Percentiles rank a stretch among this genome's conserved stretches.
Conservation (phyloP, 2,329 filamentous ascomycete species). For the Curvularia sp. region DNA sequence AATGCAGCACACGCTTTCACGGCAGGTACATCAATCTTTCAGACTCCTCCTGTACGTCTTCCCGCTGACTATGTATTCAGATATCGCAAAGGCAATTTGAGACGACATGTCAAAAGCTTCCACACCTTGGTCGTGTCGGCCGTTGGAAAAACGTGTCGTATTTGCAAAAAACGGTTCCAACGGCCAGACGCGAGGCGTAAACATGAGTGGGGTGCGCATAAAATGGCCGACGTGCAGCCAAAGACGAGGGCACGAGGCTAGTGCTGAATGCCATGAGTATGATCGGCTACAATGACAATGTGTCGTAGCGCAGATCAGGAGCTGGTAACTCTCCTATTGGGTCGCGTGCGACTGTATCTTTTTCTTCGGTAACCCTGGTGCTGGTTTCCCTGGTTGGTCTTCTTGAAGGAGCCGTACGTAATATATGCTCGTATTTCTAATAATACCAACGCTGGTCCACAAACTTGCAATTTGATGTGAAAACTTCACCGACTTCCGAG, state of each 20-base stretch:
- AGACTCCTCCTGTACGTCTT: neutral
- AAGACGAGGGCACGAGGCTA: conserved; percentile 14
- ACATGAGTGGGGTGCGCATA: conserved; percentile 27
- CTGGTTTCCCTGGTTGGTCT: neutral
- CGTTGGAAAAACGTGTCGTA: conserved; percentile 10
- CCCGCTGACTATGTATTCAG: conserved; percentile 13
- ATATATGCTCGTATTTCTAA: neutral
- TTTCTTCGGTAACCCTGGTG: neutral
- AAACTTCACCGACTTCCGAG: neutral
- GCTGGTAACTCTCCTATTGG: neutral
- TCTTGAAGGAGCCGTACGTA: too few relatives aligned
- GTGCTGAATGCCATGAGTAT: neutral
- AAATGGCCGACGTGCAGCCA: conserved; percentile 10
- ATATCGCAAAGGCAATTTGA: conserved; percentile 22
- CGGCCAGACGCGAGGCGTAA: conserved; percentile 25
- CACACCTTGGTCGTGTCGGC: neutral
- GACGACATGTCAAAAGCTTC: conserved; percentile 13
- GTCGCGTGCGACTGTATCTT: conserved; percentile 11
- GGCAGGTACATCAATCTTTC: conserved; percentile 15
- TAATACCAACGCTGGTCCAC: neutral
- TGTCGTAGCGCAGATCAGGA: conserved; percentile 20
- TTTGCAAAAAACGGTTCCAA: conserved; percentile 11
- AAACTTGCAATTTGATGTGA: too few relatives aligned
- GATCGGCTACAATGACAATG: neutral
- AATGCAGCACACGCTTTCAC: conserved; percentile 10